Evolutionary conservation across 106 monocot genomes (phyloP), one percentile per base, ranked within the genome.

Genomic region (Dendrobium nobile): DNA sequence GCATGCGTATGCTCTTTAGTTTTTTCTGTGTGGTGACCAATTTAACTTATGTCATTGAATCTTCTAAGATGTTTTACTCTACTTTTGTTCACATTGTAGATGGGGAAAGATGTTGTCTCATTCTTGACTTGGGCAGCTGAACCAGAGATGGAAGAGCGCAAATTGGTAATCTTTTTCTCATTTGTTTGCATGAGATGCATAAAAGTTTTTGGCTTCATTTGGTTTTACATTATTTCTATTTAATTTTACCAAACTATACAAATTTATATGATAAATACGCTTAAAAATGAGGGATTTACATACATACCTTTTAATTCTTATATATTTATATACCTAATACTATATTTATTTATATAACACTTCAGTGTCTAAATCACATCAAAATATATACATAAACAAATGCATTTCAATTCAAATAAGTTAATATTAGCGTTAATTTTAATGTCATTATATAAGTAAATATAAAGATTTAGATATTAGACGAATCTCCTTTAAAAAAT

Each of bases 41-140:
- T 70, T 70, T 22, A 13, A 13, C 70, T 70, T 9, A 37, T 70
- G 70, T 13, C 70, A 33, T 31, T 33, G 33, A 33, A 70, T 4
- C 10, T 33, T 33, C 37, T 70, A 70, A 65, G 26, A 65, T 65
- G 26, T 65, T 26, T 15, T 24, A 8, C 26, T 65, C 24, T 26
- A 65, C 64, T 26, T 65, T 7, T 28, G n/a, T 64, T 65, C 13
- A 2, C 10, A 41, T 22, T 41, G 17, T 83, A 94, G 97, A 98
- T 98, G 94, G 94, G 94, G 22, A 98, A 98, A 85, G 97, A 98
- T 89, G 94, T 98, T 7, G 97, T 98, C 7, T 73, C 94, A 68
- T 94, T 97, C 83, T 86, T 97, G 54, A 85, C 97, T 51, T 98
- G 97, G 97, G 97, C 92, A 19, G 94, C 92, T 7, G 95, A 95